Evolutionary conservation across 345 rosid species (phyloP).

Genomic region (Eucalyptus curtisii): DNA sequence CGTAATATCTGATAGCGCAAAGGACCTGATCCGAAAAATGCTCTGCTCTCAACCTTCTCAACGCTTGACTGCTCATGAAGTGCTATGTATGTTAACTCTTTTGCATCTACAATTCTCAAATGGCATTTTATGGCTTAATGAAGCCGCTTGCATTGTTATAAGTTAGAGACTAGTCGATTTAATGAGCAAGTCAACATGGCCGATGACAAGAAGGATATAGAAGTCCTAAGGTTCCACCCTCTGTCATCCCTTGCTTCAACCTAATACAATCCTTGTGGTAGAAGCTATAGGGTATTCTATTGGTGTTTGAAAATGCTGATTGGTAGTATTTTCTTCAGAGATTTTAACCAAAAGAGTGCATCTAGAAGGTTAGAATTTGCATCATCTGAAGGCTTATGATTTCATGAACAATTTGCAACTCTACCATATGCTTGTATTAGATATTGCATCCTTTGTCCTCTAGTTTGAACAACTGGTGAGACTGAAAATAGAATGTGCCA

Average conservation of each 20-base stretch:
- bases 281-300: neutral
- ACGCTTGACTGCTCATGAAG: constrained; percentile 93
- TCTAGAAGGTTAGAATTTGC: neutral
- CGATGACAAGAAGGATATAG: neutral
- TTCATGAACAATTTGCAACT: neutral
- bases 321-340: neutral
- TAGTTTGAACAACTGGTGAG: neutral
- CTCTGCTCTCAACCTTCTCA: constrained; percentile 66
- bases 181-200: neutral
- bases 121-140: neutral
- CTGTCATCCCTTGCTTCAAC: neutral
- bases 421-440: neutral
- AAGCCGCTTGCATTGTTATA: neutral
- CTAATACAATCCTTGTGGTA: neutral
- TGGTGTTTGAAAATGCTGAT: neutral
- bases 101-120: neutral
- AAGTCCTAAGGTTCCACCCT: neutral
- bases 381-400: neutral
- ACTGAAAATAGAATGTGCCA: neutral
- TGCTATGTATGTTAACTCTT: constrained; percentile 55
- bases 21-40: constrained; percentile 81
- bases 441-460: neutral
- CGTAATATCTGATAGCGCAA: constrained; percentile 76
- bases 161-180: neutral
- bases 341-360: neutral